Evolutionary conservation across 257 asterid genomes (phyloP), one percentile per base, ranked within the genome.

Genomic region (Capsicum baccatum): DNA sequence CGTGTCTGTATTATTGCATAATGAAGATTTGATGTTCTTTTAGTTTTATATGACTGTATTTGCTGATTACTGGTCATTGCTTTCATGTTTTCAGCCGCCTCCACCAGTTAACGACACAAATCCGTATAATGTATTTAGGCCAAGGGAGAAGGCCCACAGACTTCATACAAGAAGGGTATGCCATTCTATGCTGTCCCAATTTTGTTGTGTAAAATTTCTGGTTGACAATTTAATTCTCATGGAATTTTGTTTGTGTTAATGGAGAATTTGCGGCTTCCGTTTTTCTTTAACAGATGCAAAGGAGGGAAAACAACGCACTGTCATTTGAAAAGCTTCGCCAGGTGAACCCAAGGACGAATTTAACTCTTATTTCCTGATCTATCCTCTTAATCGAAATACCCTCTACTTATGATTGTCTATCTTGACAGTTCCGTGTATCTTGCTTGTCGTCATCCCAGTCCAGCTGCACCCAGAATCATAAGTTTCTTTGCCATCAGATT

Each of bases 261-360:
- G 85, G 80, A 13, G 74, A 78, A 26, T 39, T 66, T 84, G 71
- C 58, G 42, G 80, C 63, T 81, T 79, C 81, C 84, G 33, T 83
- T 83, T 78, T 59, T 88, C 83, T 70, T 87, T 42, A 84, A 86
- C 90, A 97, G 99, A 95, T 97, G 98, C 99, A 97, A 90, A 92
- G 99, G 90, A 94, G 99, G 90, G 99, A 97, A 86, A 97, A 97
- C 97, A 97, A 95, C 67, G 96, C 89, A 83, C 99, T 95, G 87
- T 97, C 99, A 42, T 97, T 97, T 91, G 99, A 95, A 86, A 97
- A 97, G 94, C 98, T 97, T 90, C 98, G 99, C 83, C 99, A 92
- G 95, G 99, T 97, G 86, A 92, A 86, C 85, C 66, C 64, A 69
- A 62, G 73, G 60, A 39, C 58, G n/a, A 71, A 21, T 83, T 82